Base-by-base conservation (phyloP, 2,329 filamentous ascomycete species). In the Penicillium brevicompactum region DNA sequence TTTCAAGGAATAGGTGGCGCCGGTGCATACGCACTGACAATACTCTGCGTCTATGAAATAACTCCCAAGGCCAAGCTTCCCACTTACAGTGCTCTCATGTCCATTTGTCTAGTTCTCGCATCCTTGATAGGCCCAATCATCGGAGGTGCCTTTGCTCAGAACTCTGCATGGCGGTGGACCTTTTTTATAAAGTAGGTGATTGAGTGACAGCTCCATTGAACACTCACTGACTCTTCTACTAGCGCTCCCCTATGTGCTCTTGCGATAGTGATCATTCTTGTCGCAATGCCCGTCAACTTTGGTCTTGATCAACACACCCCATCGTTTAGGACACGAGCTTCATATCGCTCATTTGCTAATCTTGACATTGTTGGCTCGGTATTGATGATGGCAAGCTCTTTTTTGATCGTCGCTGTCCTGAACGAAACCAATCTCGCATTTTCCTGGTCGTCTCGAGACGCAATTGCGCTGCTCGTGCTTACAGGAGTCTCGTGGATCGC, bases 361-460 rank as follows among this genome's bases (percentile, higher is more conserved):
- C 57, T 65, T 5, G 53, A 72, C 31, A 51, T 66, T 30, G 43
- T 63, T 30, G 64, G 64, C 2, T 65, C 61, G 11, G 5, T 64
- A 8, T 46, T 79, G 2, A 63, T 75, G 0, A 67, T 82, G 6
- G 71, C 70, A 0, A 72, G 73, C 3, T 78, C 78, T 0, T 71
- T 78, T 3, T 67, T 81, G 3, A 60, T 82, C n/a, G 73, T 80
- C 14, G 76, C 79, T 38, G 77, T 74, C 1, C 67, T 82, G 13
- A 74, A 82, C 45, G 71, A 80, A 57, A 78, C 67, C 5, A 78
- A 79, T 5, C 62, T 71, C 16, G 67, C 67, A 5, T 79, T 77
- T 48, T 60, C 74, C 3, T 82, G 79, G 80, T 64, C 57, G 7
- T 77, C 73, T 0, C 47, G 51, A 42, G 68, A 70, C 0, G 57